Base-by-base conservation (phyloP, 352 stramenopile species). In the Globisporangium spiculum region DNA sequence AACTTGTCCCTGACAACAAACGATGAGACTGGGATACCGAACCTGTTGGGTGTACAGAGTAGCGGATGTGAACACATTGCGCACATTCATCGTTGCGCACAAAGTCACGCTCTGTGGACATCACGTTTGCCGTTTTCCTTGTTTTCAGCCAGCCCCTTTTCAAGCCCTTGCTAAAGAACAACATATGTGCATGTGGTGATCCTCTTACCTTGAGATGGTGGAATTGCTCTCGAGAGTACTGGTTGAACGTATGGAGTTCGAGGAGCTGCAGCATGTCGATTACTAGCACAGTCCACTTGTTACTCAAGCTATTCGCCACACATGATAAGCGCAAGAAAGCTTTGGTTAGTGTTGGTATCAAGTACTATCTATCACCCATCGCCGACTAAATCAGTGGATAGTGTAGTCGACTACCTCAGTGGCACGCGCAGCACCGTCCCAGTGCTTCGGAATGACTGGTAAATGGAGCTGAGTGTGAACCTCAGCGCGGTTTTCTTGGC, bases 401-500 rank as follows among this genome's bases (percentile, higher is more conserved):
- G 41, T n/a, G 41, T 50, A 50, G 41, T 50, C 10, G 46, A n/a
- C n/a, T 57, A 84, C 80, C 68, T 79, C 36, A 92, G 67, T 9
- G 86, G 86, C 1, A 93, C 70, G 32, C 85, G 76, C 26, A 94
- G 52, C 3, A 88, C 85, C 0, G 80, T 82, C 18, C 86, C 84
- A 0, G 83, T 80, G 66, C 81, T 91, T 20, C 85, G 65, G 24
- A 85, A 67, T 14, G 68, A 63, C 57, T 81, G 66, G 69, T 83
- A 93, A 70, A 93, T 89, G 24, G 83, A 85, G 62, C 85, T 94
- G 1, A 94, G 58, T 7, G 84, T 91, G 65, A 92, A 84, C 4
- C 87, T 78, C 36, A 94, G 68, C 7, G 66, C 60, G 5, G 68
- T 86, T 64, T 92, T 92, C 69, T 92, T 93, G 59, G 59, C 73